A percentile compares a stretch with the other conserved stretches of the same genome.
Conservation (phyloP, 495 filamentous ascomycete genomes). For the Xylaria scruposa region DNA sequence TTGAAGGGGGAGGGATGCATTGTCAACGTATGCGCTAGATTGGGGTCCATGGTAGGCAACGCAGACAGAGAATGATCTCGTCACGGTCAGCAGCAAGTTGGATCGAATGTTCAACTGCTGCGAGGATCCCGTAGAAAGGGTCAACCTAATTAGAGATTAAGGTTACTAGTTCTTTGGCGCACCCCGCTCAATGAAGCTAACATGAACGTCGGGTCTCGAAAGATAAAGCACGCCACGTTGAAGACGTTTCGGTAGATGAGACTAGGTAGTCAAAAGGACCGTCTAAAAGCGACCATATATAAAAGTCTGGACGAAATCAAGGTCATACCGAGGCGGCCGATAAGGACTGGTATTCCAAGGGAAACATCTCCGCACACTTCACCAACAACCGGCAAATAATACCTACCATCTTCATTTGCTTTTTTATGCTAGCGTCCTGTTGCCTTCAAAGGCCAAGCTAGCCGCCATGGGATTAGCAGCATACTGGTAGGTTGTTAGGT, state of each 20-base stretch:
- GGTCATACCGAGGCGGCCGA: not conserved
- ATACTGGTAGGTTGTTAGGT: not conserved
- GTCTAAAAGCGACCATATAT: not conserved
- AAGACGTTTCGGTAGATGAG: not conserved
- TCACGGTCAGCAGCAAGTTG: not conserved
- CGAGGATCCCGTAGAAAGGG: not conserved
- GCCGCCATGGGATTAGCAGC: not conserved
- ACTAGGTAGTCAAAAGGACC: not conserved
- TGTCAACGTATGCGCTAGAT: slow-evolving; percentile 41
- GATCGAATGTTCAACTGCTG: not conserved
- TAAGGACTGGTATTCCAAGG: not conserved
- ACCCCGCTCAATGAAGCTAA: not conserved
- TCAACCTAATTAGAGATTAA: not conserved
- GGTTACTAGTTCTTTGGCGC: not conserved
- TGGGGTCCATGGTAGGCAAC: slow-evolving; percentile 34
- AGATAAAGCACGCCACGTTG: not conserved
- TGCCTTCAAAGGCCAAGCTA: not conserved
- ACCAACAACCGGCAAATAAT: slow-evolving; percentile 1
- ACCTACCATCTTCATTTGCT: not conserved
- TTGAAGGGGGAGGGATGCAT: slow-evolving; percentile 52
- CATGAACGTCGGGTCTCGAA: not conserved
- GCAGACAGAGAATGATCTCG: not conserved
- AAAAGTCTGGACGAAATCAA: not conserved
- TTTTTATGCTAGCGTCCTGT: not conserved
- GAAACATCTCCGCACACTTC: not conserved